phyloP scores from a whole-genome alignment of 306 rosid species.

The Quercus bicolor region DNA sequence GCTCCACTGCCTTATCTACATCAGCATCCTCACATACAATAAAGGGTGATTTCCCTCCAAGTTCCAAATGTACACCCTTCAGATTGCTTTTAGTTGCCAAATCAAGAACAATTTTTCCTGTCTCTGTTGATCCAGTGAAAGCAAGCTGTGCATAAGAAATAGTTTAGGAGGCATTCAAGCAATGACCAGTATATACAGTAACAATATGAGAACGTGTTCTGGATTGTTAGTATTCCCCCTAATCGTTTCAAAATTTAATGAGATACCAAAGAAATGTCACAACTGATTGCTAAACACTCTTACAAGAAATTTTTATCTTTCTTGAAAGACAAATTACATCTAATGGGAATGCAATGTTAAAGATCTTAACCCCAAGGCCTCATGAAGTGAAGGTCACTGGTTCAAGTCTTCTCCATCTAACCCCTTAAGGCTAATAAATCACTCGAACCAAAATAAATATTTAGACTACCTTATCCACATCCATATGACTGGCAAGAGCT shows the following conservation, averaged over 20 bases:
- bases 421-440: too few relatives aligned
- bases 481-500: conserved; percentile 92
- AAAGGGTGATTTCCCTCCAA: conserved; percentile 94
- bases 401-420: too few relatives aligned
- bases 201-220: neutral
- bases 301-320: neutral
- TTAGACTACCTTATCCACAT: conserved; percentile 72
- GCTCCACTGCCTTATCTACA: conserved; percentile 77
- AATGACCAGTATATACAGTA: neutral
- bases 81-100: conserved; percentile 85
- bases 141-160: conserved; percentile 61
- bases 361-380: too few relatives aligned
- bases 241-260: neutral
- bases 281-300: neutral
- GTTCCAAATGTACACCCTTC: conserved; percentile 79
- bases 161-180: neutral
- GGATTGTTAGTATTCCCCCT: neutral
- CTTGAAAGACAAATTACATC: neutral
- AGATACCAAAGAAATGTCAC: neutral
- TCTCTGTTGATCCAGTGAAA: conserved; percentile 89
- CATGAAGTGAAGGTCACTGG: too few relatives aligned
- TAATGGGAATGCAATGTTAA: neutral
- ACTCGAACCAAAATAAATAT: too few relatives aligned
- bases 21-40: conserved; percentile 94
- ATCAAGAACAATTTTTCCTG: conserved; percentile 67